Conservation (phyloP, 163 green algal genomes). For the Scenedesmus sp. region DNA sequence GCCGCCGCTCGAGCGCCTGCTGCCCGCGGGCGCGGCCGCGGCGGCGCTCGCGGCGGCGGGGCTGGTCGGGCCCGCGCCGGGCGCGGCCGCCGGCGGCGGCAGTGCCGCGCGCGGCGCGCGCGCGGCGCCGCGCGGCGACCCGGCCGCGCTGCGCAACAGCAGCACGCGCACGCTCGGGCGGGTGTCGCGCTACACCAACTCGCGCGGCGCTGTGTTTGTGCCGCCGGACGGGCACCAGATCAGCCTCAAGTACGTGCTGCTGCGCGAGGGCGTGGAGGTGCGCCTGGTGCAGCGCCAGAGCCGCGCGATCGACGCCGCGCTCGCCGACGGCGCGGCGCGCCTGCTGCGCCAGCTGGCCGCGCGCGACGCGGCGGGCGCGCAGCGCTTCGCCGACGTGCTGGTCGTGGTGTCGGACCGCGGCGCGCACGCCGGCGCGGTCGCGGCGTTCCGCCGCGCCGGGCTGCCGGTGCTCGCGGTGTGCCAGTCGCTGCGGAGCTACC, state of each 20-base stretch:
- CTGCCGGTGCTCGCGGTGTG: background rate
- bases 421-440: background rate
- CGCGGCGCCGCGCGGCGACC: background rate
- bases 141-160: constrained; percentile 4
- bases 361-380: background rate
- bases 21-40: constrained; percentile 7
- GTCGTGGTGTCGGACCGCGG: background rate
- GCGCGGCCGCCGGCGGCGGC: background rate
- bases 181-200: constrained; percentile 27
- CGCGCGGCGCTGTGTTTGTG: constrained; percentile 13
- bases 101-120: background rate
- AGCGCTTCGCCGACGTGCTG: background rate
- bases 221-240: constrained; percentile 23
- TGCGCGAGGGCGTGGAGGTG: constrained; percentile 36
- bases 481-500: background rate
- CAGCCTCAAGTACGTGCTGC: constrained; percentile 41
- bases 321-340: background rate
- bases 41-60: background rate
- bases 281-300: constrained; percentile 23
- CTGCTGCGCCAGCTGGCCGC: constrained; percentile 1
- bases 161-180: constrained; percentile 29
- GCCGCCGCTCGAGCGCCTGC: constrained; percentile 19
- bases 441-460: background rate
- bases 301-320: constrained; percentile 7
- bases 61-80: background rate